Evolutionary conservation across 306 rosid genomes (phyloP).

Genomic region (Rubus parviflorus): DNA sequence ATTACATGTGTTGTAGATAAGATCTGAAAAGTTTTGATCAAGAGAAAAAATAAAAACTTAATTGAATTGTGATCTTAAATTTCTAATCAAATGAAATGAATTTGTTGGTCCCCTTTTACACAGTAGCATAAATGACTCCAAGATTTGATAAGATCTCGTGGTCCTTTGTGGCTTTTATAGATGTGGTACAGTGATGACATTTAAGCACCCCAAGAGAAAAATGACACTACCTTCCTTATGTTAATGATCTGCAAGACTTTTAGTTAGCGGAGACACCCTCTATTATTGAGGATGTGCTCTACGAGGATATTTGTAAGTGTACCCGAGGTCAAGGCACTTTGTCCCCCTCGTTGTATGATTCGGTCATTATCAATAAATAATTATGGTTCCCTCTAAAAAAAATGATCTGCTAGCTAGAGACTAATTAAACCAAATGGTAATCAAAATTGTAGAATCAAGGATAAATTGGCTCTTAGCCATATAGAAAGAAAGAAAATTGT

Average conservation of each 20-base stretch:
- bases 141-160: slow-evolving; percentile 43
- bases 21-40: neutral
- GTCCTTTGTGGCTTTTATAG: slow-evolving; percentile 31
- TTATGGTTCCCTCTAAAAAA: too few species aligned
- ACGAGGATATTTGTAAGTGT: too few species aligned
- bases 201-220: neutral
- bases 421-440: neutral
- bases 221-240: neutral
- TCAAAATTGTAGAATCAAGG: neutral
- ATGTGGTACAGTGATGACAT: slow-evolving; percentile 13
- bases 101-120: slow-evolving; percentile 32
- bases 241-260: neutral
- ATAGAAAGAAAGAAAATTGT: neutral
- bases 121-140: slow-evolving; percentile 34
- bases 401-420: neutral
- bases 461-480: neutral
- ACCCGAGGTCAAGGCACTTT: too few species aligned
- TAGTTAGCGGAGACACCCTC: too few species aligned
- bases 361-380: too few species aligned
- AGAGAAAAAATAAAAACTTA: neutral
- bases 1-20: neutral
- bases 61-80: neutral
- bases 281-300: too few species aligned
- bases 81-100: slow-evolving; percentile 8
- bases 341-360: too few species aligned